Evolutionary conservation across 495 filamentous ascomycete genomes (phyloP).

Genomic region (Pyrenopolyporus hunteri): DNA sequence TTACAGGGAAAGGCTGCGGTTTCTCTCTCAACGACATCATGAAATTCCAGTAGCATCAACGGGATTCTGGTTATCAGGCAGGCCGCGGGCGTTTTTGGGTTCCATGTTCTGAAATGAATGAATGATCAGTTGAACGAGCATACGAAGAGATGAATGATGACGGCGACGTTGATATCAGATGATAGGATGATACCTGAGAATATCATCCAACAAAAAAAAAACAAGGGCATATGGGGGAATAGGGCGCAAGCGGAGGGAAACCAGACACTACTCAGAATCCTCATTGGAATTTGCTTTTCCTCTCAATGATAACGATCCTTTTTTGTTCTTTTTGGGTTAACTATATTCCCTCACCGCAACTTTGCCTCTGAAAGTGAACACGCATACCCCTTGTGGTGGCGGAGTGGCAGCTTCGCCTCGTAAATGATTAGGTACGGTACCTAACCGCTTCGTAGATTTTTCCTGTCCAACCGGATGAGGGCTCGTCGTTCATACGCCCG

Average conservation of each 20-base stretch:
- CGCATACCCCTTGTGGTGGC: conserved; percentile 20
- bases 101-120: neutral
- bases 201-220: neutral
- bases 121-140: neutral
- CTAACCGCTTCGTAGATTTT: conserved; percentile 1
- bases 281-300: conserved; percentile 4
- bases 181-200: conserved; percentile 13
- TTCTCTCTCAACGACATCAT: conserved; percentile 14
- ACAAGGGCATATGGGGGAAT: neutral
- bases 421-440: neutral
- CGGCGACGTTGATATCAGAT: conserved; percentile 4
- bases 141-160: conserved; percentile 21
- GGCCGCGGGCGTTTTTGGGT: neutral
- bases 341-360: conserved; percentile 27
- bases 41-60: conserved; percentile 1
- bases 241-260: conserved; percentile 23
- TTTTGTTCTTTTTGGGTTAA: neutral
- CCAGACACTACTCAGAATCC: conserved; percentile 4
- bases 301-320: conserved; percentile 3
- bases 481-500: neutral
- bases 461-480: conserved; percentile 1
- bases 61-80: neutral
- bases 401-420: conserved; percentile 27
- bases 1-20: neutral
- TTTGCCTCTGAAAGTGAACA: conserved; percentile 16